These are phyloP conservation scores for Chamaecyparis obtusa DNA, from an alignment of 75 land plant species.

Conservation along the genomic window DNA sequence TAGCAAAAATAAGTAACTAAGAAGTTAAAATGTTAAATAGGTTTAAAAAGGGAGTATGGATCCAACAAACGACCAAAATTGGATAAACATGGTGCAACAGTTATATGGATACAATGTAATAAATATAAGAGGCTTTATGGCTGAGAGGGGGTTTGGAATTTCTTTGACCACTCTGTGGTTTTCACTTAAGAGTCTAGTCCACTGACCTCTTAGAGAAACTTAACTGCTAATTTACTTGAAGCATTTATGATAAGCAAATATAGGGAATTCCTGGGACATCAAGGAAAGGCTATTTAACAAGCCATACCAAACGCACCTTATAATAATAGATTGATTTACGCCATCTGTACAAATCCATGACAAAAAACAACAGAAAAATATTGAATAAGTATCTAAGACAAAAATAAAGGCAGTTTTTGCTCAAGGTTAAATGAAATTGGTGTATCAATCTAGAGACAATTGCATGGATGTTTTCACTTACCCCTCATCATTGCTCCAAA, in stretches of 20 bases:
- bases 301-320: conserved; percentile 51
- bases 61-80: neutral
- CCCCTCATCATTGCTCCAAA: conserved; percentile 79
- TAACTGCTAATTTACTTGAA: neutral
- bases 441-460: neutral
- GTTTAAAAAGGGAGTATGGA: neutral
- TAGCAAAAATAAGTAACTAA: neutral
- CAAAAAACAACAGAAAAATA: conserved; percentile 4
- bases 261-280: neutral
- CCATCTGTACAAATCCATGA: conserved; percentile 49
- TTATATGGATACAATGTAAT: neutral
- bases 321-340: conserved; percentile 77
- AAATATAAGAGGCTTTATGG: neutral
- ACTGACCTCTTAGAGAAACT: neutral
- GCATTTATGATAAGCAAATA: neutral
- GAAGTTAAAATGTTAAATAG: neutral
- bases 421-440: neutral
- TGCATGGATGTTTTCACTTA: conserved; percentile 9
- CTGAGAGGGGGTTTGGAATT: neutral
- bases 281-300: neutral
- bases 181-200: neutral
- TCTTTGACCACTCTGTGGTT: neutral
- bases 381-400: neutral
- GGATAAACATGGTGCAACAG: neutral
- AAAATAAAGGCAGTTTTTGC: neutral